Conservation (phyloP, 352 stramenopile species). For the Phytophthora constricta region DNA sequence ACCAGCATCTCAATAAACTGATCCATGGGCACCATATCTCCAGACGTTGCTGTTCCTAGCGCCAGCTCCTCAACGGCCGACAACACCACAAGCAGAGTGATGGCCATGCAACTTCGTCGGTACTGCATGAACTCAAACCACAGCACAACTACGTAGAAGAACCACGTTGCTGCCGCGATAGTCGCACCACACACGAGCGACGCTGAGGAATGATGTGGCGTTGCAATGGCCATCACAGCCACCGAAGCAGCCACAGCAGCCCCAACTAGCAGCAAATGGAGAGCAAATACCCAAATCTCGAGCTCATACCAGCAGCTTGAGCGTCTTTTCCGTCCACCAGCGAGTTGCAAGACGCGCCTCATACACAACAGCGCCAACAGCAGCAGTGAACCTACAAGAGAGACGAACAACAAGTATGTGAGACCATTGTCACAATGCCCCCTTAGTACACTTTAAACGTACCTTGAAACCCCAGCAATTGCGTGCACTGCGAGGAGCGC, state of each 20-base stretch:
- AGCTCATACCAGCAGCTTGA: constrained; percentile 6
- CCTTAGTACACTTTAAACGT: neutral
- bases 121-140: constrained; percentile 33
- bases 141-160: constrained; percentile 41
- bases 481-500: constrained; percentile 27
- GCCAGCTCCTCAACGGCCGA: constrained; percentile 23
- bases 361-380: constrained; percentile 49
- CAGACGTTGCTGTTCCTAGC: neutral
- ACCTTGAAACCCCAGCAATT: constrained; percentile 42
- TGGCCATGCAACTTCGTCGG: constrained; percentile 16
- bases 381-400: constrained; percentile 40
- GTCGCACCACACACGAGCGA: constrained; percentile 41
- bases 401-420: neutral
- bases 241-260: constrained; percentile 33
- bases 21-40: neutral
- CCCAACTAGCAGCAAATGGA: constrained; percentile 41
- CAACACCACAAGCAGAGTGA: constrained; percentile 33
- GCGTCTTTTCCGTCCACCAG: neutral
- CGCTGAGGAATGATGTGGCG: constrained; percentile 35
- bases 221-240: constrained; percentile 29
- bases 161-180: constrained; percentile 35
- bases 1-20: constrained; percentile 10
- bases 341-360: constrained; percentile 44
- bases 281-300: constrained; percentile 22
- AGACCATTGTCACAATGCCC: neutral